Base-by-base conservation (phyloP, 148 eudicot species). In the Cornus suecica region DNA sequence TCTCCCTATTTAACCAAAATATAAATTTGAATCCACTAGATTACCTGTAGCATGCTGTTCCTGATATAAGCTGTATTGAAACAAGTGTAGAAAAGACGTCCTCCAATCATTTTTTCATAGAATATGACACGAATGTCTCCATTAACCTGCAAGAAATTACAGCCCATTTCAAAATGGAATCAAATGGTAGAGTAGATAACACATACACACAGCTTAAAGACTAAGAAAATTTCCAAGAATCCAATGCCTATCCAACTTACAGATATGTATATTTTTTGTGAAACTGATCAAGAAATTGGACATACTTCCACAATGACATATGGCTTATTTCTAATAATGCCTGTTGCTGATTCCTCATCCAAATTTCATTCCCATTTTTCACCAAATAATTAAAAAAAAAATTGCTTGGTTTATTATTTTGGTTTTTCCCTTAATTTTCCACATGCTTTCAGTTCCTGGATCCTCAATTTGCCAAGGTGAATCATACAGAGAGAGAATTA, bases 61-160 rank as follows among this genome's bases (percentile, higher is more conserved):
- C 69, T 80, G 14, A 89, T 83, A 74, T 85, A 87, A 56, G 92
- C 79, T 13, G 92, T 87, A 70, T 89, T 89, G 81, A 89, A 89
- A 76, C 92, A 89, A 52, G 83, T 80, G 78, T 89, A 87, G 79
- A 89, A 89, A 60, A 87, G 83, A 25, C 92, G 92, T 31, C 90
- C 87, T 75, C 92, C 92, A 31, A 82, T 80, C 75, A 83, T 64
- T 79, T 75, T 87, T 54, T 89, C 90, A 24, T 87, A 87, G 75
- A 89, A 84, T 69, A 85, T 85, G 60, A 89, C 79, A 42, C 89
- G 86, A 45, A 89, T 84, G 32, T 89, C 92, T 56, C 90, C 90
- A 10, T 74, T 78, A 26, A 89, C 86, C 92, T 89, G 81, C 45
- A 80, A 69, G 24, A 18, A 22, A 77, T 58, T 61, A 37, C 24